Evolutionary conservation across 768 basidiomycete species (phyloP).

Genomic region (Postia placenta): DNA sequence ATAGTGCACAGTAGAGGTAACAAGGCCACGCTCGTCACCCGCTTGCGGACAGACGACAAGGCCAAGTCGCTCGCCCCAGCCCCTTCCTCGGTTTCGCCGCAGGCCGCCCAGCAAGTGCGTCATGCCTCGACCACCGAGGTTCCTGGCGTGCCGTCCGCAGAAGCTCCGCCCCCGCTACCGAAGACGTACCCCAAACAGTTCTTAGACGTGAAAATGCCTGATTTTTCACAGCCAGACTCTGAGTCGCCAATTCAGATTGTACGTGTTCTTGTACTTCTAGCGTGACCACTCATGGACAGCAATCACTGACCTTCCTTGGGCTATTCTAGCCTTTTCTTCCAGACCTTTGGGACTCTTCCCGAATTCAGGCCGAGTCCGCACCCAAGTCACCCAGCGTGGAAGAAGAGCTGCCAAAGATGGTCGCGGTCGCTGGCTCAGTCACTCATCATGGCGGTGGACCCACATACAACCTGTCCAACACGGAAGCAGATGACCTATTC

Average conservation of each 20-base stretch:
- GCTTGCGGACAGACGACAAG: conserved; percentile 47
- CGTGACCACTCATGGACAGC: background rate
- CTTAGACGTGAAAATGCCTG: conserved; percentile 51
- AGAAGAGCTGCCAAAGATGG: conserved; percentile 38
- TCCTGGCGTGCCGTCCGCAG: conserved; percentile 37
- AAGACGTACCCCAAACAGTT: conserved; percentile 23
- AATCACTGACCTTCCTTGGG: conserved; percentile 8
- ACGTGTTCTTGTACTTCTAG: conserved; percentile 22
- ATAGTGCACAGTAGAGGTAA: conserved; percentile 42
- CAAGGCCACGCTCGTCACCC: conserved; percentile 49
- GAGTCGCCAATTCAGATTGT: conserved; percentile 53
- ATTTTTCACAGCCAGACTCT: conserved; percentile 38
- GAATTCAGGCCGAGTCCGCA: conserved; percentile 24
- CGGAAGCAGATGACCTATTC: background rate
- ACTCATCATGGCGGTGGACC: conserved; percentile 46
- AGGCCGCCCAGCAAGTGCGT: conserved; percentile 18
- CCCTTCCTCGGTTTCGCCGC: conserved; percentile 2
- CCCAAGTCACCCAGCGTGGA: conserved; percentile 18
- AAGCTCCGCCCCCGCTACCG: conserved; percentile 22
- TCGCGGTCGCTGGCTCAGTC: conserved; percentile 41
- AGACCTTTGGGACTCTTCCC: conserved; percentile 54
- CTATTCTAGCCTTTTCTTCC: conserved; percentile 46
- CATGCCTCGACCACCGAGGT: conserved; percentile 26
- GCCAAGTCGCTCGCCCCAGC: conserved; percentile 16
- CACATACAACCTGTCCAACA: conserved; percentile 28